Conservation (phyloP, 148 eudicot species). For the Camellia sinensis region DNA sequence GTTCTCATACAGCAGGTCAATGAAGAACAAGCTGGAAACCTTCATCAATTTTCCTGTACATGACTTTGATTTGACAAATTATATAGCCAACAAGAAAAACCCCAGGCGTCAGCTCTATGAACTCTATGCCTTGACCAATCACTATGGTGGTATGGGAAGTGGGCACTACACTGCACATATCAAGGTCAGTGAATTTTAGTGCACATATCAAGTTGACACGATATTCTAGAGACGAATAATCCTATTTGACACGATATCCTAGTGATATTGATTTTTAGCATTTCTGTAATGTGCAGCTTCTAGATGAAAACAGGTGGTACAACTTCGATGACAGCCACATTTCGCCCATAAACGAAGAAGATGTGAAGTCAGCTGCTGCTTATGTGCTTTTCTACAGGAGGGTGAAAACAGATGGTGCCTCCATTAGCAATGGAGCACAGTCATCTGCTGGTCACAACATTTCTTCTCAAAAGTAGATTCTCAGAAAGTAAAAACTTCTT, state of each 20-base stretch:
- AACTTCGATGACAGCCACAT: slow-evolving; percentile 86
- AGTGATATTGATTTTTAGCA: background rate
- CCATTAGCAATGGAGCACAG: slow-evolving; percentile 38
- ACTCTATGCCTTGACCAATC: slow-evolving; percentile 90
- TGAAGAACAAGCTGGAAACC: slow-evolving; percentile 90
- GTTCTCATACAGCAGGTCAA: slow-evolving; percentile 86
- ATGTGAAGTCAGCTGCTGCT: slow-evolving; percentile 78
- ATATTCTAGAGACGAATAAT: too few species aligned
- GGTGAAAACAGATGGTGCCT: slow-evolving; percentile 39
- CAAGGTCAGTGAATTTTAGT: slow-evolving; percentile 51
- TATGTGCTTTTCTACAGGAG: slow-evolving; percentile 90
- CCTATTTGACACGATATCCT: background rate
- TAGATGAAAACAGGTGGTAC: slow-evolving; percentile 85
- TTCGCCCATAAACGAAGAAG: slow-evolving; percentile 70
- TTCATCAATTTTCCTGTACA: slow-evolving; percentile 85
- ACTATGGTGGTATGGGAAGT: slow-evolving; percentile 95
- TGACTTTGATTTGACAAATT: slow-evolving; percentile 84
- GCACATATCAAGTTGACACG: background rate
- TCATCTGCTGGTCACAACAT: slow-evolving; percentile 26
- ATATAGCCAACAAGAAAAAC: slow-evolving; percentile 81
- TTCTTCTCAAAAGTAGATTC: slow-evolving; percentile 21
- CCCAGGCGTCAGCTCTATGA: slow-evolving; percentile 72
- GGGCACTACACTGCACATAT: slow-evolving; percentile 97
- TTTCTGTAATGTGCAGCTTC: slow-evolving; percentile 46
- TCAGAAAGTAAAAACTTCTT: background rate